Percentiles rank a stretch among this genome's conserved stretches.
Evolutionary conservation across 768 basidiomycete genomes (phyloP).

Genomic region (Mycena amicta): DNA sequence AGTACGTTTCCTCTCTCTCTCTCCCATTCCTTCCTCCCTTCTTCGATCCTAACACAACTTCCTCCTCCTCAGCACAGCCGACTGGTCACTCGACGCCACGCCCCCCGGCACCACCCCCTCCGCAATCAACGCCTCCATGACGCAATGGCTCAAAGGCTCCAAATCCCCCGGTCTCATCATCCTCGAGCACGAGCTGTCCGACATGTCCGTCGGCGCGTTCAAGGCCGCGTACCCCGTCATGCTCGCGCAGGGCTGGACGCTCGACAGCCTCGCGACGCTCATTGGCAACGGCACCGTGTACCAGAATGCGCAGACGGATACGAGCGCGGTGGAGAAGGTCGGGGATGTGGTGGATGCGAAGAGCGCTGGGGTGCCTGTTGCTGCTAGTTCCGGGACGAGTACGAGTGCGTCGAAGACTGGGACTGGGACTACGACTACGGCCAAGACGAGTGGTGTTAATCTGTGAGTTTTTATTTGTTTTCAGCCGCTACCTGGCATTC

Average conservation of each 20-base stretch:
- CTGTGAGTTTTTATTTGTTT: too few species aligned
- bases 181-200: conserved; percentile 81
- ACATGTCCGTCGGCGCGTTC: conserved; percentile 64
- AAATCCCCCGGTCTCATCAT: conserved; percentile 82
- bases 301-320: neutral
- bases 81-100: conserved; percentile 66
- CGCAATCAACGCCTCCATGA: conserved; percentile 50
- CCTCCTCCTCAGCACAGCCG: too few species aligned
- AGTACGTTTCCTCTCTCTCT: conserved; percentile 47
- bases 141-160: conserved; percentile 58
- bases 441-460: too few species aligned
- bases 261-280: neutral
- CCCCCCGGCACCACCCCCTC: conserved; percentile 44
- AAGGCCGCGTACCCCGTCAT: conserved; percentile 66
- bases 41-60: conserved; percentile 39
- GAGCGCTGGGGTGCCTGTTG: too few species aligned
- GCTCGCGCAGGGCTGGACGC: conserved; percentile 1
- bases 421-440: too few species aligned
- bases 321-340: neutral
- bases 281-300: neutral
- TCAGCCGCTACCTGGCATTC: too few species aligned
- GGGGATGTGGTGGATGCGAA: neutral
- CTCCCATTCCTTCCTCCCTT: conserved; percentile 18
- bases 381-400: too few species aligned
- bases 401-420: too few species aligned